A percentile compares a stretch with the other conserved stretches of the same genome.
Conservation (phyloP, 106 monocot species). For the Dioscorea dumetorum region DNA sequence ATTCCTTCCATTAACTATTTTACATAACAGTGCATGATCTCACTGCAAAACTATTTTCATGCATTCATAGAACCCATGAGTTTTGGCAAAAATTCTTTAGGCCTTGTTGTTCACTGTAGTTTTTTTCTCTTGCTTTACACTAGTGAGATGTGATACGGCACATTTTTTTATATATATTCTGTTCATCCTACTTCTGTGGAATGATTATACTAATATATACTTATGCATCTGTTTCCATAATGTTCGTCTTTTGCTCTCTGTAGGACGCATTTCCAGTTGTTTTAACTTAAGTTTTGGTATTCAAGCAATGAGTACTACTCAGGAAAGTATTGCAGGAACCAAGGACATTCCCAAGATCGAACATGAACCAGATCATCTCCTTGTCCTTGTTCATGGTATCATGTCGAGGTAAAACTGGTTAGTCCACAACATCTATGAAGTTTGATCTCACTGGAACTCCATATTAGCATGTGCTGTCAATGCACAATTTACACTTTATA, state of each 20-base stretch:
- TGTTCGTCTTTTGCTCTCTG: conserved; percentile 3
- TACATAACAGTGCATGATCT: no score
- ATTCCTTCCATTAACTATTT: no score
- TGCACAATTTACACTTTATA: no score
- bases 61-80: no score
- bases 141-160: no score
- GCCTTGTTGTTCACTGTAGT: neutral
- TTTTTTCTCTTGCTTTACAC: neutral
- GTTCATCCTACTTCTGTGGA: neutral
- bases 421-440: neutral
- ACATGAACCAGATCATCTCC: conserved; percentile 78
- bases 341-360: conserved; percentile 20
- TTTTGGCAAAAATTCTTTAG: neutral
- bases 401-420: conserved; percentile 54
- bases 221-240: neutral
- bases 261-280: conserved; percentile 16
- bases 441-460: no score
- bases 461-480: no score
- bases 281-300: conserved; percentile 13
- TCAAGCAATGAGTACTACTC: conserved; percentile 18
- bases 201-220: neutral
- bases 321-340: conserved; percentile 4
- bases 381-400: conserved; percentile 98
- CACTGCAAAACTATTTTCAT: no score
- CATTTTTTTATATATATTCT: no score